Evolutionary conservation across 148 eudicot genomes (phyloP).

Genomic region (Pouteria glomerata): DNA sequence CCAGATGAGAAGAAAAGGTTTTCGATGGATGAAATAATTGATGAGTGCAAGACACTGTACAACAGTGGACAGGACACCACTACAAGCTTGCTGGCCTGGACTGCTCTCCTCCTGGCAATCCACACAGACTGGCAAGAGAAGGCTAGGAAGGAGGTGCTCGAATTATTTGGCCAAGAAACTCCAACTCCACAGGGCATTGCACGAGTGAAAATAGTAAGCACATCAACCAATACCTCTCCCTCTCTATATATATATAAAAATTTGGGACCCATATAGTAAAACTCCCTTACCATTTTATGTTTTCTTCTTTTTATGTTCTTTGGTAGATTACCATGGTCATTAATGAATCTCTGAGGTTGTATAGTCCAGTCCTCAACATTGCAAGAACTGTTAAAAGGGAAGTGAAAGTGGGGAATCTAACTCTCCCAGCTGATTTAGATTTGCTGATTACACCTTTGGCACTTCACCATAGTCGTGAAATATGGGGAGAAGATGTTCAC

Average conservation of each 20-base stretch:
- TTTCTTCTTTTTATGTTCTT: neutral
- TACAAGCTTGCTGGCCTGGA: neutral
- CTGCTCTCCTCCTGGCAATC: neutral
- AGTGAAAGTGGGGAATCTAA: neutral
- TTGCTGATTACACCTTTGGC: neutral
- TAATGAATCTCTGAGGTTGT: slow-evolving; percentile 8
- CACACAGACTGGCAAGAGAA: slow-evolving; percentile 14
- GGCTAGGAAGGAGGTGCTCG: slow-evolving; percentile 7
- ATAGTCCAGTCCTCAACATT: neutral
- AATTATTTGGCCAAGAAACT: neutral
- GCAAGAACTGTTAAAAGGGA: slow-evolving; percentile 3
- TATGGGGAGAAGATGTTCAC: slow-evolving; percentile 14
- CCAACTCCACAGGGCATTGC: slow-evolving; percentile 6
- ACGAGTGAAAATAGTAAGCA: slow-evolving; percentile 5
- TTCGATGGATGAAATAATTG: neutral
- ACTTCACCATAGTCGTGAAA: slow-evolving; percentile 7
- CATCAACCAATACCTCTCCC: neutral
- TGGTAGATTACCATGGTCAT: slow-evolving; percentile 5
- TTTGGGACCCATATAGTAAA: neutral
- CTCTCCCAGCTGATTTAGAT: neutral
- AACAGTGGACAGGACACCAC: neutral
- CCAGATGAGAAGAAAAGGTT: neutral
- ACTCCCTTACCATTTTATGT: neutral
- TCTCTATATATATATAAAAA: neutral
- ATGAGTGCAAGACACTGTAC: slow-evolving; percentile 11